These are phyloP conservation scores for Talaromyces albobiverticillius DNA, from an alignment of 2,329 filamentous ascomycete species.

Conservation along the genomic window DNA sequence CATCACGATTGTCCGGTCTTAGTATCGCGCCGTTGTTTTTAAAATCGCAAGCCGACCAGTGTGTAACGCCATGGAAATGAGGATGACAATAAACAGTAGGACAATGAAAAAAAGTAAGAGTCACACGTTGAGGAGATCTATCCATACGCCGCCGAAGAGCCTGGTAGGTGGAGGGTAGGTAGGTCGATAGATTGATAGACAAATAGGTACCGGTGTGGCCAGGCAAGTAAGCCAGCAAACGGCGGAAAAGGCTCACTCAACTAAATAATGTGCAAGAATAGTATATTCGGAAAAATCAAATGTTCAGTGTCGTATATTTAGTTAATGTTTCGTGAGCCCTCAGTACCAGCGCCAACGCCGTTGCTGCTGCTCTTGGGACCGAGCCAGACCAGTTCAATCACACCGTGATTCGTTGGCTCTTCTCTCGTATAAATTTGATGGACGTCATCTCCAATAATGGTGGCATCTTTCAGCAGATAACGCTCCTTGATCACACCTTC, in stretches of 20 bases:
- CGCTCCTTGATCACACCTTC: slow-evolving; percentile 40
- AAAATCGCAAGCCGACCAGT: slow-evolving; percentile 11
- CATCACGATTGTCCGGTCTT: slow-evolving; percentile 12
- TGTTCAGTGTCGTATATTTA: slow-evolving; percentile 13
- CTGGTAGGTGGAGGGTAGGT: background rate
- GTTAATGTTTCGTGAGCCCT: slow-evolving; percentile 22
- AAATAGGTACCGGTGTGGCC: background rate
- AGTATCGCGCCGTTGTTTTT: slow-evolving; percentile 11
- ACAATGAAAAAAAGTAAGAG: slow-evolving; percentile 14
- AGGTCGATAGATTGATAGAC: background rate
- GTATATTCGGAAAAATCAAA: slow-evolving; percentile 6
- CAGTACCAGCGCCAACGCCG: slow-evolving; percentile 34
- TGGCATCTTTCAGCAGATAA: slow-evolving; percentile 38
- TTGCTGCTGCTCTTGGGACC: slow-evolving; percentile 30
- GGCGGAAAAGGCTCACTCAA: slow-evolving; percentile 7
- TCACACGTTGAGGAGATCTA: slow-evolving; percentile 16
- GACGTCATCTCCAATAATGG: slow-evolving; percentile 41
- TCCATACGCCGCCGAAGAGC: slow-evolving; percentile 5
- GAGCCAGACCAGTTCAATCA: slow-evolving; percentile 45
- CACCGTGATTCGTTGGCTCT: slow-evolving; percentile 38
- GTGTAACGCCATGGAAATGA: slow-evolving; percentile 17
- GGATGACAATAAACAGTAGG: slow-evolving; percentile 14
- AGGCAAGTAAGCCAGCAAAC: slow-evolving; percentile 1
- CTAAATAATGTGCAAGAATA: slow-evolving; percentile 17
- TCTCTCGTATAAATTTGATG: slow-evolving; percentile 43